Evolutionary conservation across 2,329 filamentous ascomycete genomes (phyloP).

Genomic region (Teratosphaeria destructans): DNA sequence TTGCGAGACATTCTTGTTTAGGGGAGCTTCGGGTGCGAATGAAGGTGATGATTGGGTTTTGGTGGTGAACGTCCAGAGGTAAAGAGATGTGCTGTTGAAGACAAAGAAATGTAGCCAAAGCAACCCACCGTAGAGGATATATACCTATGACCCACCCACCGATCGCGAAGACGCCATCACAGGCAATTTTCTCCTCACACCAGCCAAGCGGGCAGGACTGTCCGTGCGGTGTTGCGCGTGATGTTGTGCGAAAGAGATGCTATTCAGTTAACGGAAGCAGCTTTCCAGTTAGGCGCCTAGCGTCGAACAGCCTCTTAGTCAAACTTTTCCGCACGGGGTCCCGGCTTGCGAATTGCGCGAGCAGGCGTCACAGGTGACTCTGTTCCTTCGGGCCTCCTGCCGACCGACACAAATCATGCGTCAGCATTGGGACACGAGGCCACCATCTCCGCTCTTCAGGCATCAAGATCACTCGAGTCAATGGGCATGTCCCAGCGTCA

Average conservation of each 20-base stretch:
- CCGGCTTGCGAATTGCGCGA: neutral
- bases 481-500: neutral
- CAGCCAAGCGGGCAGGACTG: neutral
- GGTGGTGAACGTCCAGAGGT: neutral
- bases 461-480: no score
- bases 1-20: conserved; percentile 20
- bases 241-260: neutral
- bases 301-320: neutral
- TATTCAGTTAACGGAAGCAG: conserved; percentile 10
- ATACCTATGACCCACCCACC: neutral
- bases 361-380: neutral
- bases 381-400: neutral
- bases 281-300: neutral
- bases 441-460: no score
- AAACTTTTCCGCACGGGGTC: neutral
- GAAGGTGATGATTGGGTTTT: neutral
- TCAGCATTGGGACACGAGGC: neutral
- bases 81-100: neutral
- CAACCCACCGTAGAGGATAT: neutral
- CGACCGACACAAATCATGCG: neutral
- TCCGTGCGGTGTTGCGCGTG: neutral
- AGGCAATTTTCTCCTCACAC: neutral
- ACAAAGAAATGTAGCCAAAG: neutral
- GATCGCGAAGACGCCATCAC: conserved; percentile 1
- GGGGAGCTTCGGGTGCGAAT: neutral